Evolutionary conservation across 2,329 filamentous ascomycete genomes (phyloP).

Genomic region (Bimuria novae-zelandiae): DNA sequence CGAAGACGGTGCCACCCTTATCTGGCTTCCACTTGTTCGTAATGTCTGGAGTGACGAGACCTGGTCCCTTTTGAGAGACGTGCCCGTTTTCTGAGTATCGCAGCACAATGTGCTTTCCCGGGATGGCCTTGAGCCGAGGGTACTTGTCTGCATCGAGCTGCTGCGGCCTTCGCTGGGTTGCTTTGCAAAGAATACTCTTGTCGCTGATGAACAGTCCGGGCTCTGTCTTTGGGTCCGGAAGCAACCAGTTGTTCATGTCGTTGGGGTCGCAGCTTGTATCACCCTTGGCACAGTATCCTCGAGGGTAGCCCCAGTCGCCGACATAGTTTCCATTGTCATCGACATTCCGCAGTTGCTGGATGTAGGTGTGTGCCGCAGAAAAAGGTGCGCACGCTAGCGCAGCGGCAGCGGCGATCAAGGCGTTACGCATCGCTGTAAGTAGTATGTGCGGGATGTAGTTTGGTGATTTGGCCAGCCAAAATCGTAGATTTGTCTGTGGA

Average conservation of each 20-base stretch:
- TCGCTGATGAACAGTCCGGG: slow-evolving; percentile 52
- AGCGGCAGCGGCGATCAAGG: slow-evolving; percentile 19
- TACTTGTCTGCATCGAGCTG: slow-evolving; percentile 58
- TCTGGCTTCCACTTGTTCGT: slow-evolving; percentile 48
- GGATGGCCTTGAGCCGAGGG: slow-evolving; percentile 64
- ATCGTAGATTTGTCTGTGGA: neutral
- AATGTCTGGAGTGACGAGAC: slow-evolving; percentile 36
- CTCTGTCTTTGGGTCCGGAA: slow-evolving; percentile 58
- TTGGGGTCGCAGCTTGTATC: slow-evolving; percentile 65
- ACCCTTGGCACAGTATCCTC: slow-evolving; percentile 67
- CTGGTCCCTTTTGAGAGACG: slow-evolving; percentile 46
- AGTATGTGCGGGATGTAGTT: neutral
- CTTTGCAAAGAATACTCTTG: slow-evolving; percentile 66
- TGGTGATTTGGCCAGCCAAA: slow-evolving; percentile 1
- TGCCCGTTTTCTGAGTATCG: slow-evolving; percentile 59
- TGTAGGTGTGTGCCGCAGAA: slow-evolving; percentile 70
- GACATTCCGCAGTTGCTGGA: slow-evolving; percentile 75
- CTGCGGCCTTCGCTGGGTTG: slow-evolving; percentile 60
- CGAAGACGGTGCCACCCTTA: slow-evolving; percentile 52
- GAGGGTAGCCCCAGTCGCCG: slow-evolving; percentile 73
- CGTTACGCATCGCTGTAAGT: slow-evolving; percentile 22
- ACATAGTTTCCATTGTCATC: slow-evolving; percentile 74
- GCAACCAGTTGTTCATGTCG: slow-evolving; percentile 57
- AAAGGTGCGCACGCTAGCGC: slow-evolving; percentile 26
- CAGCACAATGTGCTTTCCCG: slow-evolving; percentile 54